A percentile compares a stretch with the other conserved stretches of the same genome.
Evolutionary conservation across 2,329 filamentous ascomycete genomes (phyloP).

Genomic region (Neonectria neomacrospora): DNA sequence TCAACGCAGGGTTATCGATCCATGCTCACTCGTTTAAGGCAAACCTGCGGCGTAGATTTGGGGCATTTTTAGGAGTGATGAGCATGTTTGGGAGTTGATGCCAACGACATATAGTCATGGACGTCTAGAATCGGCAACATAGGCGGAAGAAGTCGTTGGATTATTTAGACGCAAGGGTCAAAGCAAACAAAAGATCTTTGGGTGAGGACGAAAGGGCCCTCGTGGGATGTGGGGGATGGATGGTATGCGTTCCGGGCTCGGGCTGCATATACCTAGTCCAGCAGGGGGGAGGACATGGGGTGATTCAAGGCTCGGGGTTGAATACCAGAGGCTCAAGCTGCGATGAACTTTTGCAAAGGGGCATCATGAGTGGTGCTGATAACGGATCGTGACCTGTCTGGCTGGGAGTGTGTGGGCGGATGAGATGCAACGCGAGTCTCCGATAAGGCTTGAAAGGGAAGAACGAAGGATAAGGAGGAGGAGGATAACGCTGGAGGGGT

Average conservation of each 20-base stretch:
- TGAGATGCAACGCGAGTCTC: neutral
- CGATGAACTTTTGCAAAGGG: constrained; percentile 14
- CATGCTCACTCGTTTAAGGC: neutral
- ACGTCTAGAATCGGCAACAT: constrained; percentile 13
- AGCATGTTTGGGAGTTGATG: neutral
- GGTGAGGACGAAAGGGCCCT: constrained; percentile 3
- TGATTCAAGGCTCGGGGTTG: too few relatives aligned
- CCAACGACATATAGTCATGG: constrained; percentile 19
- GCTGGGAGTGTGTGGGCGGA: neutral
- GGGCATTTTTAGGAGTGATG: constrained; percentile 3
- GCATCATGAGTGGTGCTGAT: neutral
- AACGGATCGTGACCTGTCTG: neutral
- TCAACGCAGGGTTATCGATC: neutral
- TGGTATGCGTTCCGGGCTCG: constrained; percentile 20
- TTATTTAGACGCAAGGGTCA: constrained; percentile 17
- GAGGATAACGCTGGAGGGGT: neutral
- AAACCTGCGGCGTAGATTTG: constrained; percentile 29
- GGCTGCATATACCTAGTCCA: constrained; percentile 28
- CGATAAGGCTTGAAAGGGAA: neutral
- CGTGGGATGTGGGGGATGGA: constrained; percentile 19
- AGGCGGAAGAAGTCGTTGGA: constrained; percentile 8
- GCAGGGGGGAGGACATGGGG: constrained; percentile 8
- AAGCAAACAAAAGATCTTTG: constrained; percentile 21
- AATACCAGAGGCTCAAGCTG: too few relatives aligned
- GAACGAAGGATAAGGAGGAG: neutral